Evolutionary conservation across 164 flowering plant species (phyloP).

Genomic region (Stephania japonica): DNA sequence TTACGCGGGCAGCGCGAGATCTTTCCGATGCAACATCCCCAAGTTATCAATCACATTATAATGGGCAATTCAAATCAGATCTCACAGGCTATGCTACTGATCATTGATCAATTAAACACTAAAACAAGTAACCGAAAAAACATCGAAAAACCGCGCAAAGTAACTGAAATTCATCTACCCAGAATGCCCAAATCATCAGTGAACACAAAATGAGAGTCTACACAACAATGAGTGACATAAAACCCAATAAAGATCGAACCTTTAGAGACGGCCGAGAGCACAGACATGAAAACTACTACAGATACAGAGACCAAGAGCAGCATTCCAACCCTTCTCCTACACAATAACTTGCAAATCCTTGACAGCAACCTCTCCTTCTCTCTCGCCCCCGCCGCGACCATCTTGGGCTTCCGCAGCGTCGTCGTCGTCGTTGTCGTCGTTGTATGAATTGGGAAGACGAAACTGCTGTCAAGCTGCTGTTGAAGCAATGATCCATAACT

Average conservation of each 20-base stretch:
- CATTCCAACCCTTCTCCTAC: slow-evolving; percentile 61
- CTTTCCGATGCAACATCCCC: background rate
- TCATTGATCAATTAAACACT: background rate
- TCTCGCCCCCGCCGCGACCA: slow-evolving; percentile 32
- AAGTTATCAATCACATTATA: background rate
- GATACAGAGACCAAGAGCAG: slow-evolving; percentile 22
- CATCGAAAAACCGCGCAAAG: no score
- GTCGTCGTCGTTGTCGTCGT: background rate
- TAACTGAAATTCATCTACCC: background rate
- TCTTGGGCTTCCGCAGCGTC: slow-evolving; percentile 40
- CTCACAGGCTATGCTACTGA: background rate
- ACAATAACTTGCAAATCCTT: slow-evolving; percentile 32
- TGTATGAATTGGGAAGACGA: slow-evolving; percentile 25
- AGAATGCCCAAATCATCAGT: background rate
- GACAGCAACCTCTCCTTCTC: slow-evolving; percentile 56
- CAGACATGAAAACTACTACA: slow-evolving; percentile 19
- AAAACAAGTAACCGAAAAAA: background rate
- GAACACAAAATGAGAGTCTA: background rate
- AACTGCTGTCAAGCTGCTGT: slow-evolving; percentile 30
- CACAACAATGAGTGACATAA: background rate
- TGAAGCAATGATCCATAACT: slow-evolving; percentile 75
- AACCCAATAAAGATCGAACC: slow-evolving; percentile 14
- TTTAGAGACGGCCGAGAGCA: slow-evolving; percentile 22
- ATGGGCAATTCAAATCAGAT: slow-evolving; percentile 5
- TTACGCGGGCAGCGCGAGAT: background rate